Percentiles rank a stretch among this genome's conserved stretches.
Conservation (phyloP, 2,329 filamentous ascomycete genomes). For the Trichoderma oligosporum region DNA sequence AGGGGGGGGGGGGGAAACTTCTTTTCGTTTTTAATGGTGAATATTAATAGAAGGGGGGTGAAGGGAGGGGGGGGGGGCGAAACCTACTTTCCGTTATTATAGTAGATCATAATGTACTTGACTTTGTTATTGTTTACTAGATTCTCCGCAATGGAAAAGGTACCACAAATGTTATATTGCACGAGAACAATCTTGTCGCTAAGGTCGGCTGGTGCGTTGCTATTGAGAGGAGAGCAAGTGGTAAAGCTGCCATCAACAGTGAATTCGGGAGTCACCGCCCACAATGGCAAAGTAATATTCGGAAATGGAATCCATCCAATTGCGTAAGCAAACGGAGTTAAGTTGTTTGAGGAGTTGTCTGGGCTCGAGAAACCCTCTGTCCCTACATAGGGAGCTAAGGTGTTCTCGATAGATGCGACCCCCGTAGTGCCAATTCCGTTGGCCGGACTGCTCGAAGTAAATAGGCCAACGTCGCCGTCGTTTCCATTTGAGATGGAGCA, state of each 20-base stretch:
- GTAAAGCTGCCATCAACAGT: slow-evolving; percentile 39
- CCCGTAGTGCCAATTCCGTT: slow-evolving; percentile 41
- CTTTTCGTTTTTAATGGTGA: no score
- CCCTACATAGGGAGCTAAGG: slow-evolving; percentile 30
- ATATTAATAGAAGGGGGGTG: rapidly evolving
- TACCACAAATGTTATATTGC: slow-evolving; percentile 46
- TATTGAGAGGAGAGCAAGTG: slow-evolving; percentile 50
- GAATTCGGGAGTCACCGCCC: slow-evolving; percentile 49
- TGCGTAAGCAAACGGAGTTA: background rate
- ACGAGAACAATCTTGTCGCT: slow-evolving; percentile 56
- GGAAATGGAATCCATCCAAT: background rate
- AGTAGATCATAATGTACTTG: slow-evolving; percentile 59
- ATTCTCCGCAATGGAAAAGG: slow-evolving; percentile 52
- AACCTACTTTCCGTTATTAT: slow-evolving; percentile 38
- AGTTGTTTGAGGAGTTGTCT: background rate
- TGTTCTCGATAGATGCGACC: slow-evolving; percentile 43
- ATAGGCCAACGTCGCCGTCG: slow-evolving; percentile 39
- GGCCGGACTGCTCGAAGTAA: slow-evolving; percentile 37
- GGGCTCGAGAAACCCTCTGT: background rate
- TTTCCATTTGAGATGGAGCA: slow-evolving; percentile 44
- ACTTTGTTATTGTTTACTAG: slow-evolving; percentile 53
- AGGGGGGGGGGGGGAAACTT: no score
- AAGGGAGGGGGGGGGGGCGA: background rate
- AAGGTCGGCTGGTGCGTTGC: slow-evolving; percentile 50
- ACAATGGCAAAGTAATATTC: slow-evolving; percentile 40